Evolutionary conservation across 768 basidiomycete genomes (phyloP).

Genomic region (Leccinum broughii): DNA sequence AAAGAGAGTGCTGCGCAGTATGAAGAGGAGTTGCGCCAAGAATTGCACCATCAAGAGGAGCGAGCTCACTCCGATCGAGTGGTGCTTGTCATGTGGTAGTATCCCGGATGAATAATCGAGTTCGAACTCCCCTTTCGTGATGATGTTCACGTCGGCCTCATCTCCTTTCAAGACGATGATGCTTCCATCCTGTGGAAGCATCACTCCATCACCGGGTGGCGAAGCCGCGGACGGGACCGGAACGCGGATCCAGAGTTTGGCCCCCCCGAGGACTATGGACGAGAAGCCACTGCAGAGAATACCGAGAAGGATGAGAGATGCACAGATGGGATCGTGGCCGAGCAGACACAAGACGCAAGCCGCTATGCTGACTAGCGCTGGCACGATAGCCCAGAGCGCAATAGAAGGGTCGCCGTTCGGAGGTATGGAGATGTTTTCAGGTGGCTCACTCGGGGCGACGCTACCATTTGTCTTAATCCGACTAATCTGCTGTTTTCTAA

Average conservation of each 20-base stretch:
- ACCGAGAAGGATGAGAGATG: conserved; percentile 33
- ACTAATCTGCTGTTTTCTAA: neutral
- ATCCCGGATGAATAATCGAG: conserved; percentile 25
- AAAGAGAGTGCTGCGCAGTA: conserved; percentile 32
- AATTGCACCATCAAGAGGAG: conserved; percentile 31
- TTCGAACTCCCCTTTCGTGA: conserved; percentile 35
- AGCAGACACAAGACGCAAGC: conserved; percentile 23
- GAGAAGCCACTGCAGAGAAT: conserved; percentile 33
- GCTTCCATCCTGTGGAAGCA: conserved; percentile 20
- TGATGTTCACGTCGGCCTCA: conserved; percentile 28
- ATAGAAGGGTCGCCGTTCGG: conserved; percentile 14
- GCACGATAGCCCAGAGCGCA: conserved; percentile 18
- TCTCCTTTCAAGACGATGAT: conserved; percentile 30
- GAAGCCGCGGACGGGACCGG: conserved; percentile 24
- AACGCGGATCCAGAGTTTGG: conserved; percentile 23
- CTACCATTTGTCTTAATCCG: neutral
- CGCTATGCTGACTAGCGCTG: conserved; percentile 25
- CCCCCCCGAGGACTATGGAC: conserved; percentile 29
- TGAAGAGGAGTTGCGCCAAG: conserved; percentile 32
- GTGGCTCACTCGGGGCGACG: neutral
- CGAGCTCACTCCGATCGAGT: conserved; percentile 24
- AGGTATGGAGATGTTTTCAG: conserved; percentile 5
- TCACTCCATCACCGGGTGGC: conserved; percentile 33
- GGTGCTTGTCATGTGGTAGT: conserved; percentile 3
- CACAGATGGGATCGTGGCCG: conserved; percentile 25